Conservation (phyloP, 176 grass and related monocot species). For the sorghum (Sorghum bicolor) region Sorghum_bicolor_NCBIv3 NC_012873.2:67458501-67459000, state of each 20-base stretch:
- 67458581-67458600: constrained; percentile 26
- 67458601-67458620: constrained; percentile 50
- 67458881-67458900: background rate
- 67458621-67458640: constrained; percentile 30
- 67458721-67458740: constrained; percentile 11
- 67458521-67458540: constrained; percentile 58
- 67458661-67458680: constrained; percentile 7
- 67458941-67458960: background rate
- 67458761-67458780: background rate
- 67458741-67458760: background rate
- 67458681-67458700: constrained; percentile 15
- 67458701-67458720: constrained; percentile 2
- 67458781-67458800: constrained; percentile 6
- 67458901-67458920: background rate
- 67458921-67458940: constrained; percentile 2
- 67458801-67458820: background rate
- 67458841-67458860: constrained; percentile 10
- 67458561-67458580: constrained; percentile 31
- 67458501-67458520: constrained; percentile 54
- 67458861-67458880: constrained; percentile 10
- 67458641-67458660: constrained; percentile 43
- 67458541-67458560: constrained; percentile 39
- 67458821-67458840: background rate
- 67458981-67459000: constrained; percentile 22
- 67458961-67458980: constrained; percentile 36